phyloP scores from a whole-genome alignment of 352 stramenopile genomes.

The Phytophthora palmivora region DNA sequence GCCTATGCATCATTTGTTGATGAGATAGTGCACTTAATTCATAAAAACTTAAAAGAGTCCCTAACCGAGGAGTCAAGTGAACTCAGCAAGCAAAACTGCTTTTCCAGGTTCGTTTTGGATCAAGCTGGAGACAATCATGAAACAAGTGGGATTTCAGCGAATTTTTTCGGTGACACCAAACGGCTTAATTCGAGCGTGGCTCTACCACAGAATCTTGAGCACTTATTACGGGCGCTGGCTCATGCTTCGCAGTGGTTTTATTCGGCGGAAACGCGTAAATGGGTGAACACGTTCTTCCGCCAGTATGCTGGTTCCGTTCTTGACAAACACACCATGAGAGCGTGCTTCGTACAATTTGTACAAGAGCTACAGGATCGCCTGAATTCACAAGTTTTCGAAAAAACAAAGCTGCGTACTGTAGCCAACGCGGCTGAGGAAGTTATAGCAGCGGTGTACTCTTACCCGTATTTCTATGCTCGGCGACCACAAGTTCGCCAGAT shows the following conservation, averaged over 20 bases:
- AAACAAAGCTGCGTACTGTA: conserved; percentile 47
- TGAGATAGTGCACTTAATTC: conserved; percentile 52
- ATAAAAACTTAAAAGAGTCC: conserved; percentile 43
- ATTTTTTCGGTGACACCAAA: not conserved
- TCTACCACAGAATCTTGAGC: conserved; percentile 45
- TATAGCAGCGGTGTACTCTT: conserved; percentile 67
- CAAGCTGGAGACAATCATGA: conserved; percentile 7
- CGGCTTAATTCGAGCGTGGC: not conserved
- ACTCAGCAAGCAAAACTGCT: conserved; percentile 48
- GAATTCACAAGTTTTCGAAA: conserved; percentile 53
- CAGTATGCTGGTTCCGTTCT: conserved; percentile 39
- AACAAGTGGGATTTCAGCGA: no score
- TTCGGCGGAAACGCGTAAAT: conserved; percentile 48
- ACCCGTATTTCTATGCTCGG: conserved; percentile 51
- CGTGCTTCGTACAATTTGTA: conserved; percentile 56
- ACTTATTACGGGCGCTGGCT: conserved; percentile 40
- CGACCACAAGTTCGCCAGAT: conserved; percentile 58
- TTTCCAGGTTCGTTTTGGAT: conserved; percentile 51
- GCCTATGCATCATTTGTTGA: conserved; percentile 54
- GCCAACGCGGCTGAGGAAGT: conserved; percentile 65
- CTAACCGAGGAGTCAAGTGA: conserved; percentile 5
- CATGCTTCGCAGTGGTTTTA: conserved; percentile 60
- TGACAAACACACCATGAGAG: conserved; percentile 53
- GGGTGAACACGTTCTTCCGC: conserved; percentile 54
- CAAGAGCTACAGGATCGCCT: conserved; percentile 52